Base-by-base conservation (phyloP, 1,284 basidiomycete species). In the Tremellales sp. region DNA sequence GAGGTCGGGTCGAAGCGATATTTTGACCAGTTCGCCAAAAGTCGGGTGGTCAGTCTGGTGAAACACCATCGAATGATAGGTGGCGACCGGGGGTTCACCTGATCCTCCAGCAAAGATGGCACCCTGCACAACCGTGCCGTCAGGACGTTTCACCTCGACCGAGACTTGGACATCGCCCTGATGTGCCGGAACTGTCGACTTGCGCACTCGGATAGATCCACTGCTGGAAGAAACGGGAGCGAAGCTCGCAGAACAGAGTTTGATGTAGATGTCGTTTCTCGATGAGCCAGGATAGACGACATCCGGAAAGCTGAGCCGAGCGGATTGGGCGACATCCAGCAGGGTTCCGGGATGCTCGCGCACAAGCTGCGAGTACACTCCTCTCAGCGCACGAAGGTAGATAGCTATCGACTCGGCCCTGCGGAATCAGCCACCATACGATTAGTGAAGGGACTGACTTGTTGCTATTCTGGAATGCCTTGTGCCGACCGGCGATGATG, bases 251-350 rank as follows among this genome's bases (percentile, higher is more conserved):
- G 84, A 85, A 89, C 89, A 93, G 1, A 96, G 80, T 67, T 92
- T 96, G 77, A 97, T 81, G 72, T 97, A 97, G 7, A 96, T 80
- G 63, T 97, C 93, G 65, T 97, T 97, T 19, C 93, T 83, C n/a
- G 82, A 76, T 57, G 91, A 87, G 7, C 88, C 90, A 1, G 93
- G 93, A 65, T 93, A 92, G 8, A 96, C 92, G 2, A 96, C 91
- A 62, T 97, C 94, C 0, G 93, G 89, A 67, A 98, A 98, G 24
- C 92, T 91, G n/a, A 98, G 83, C 5, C 91, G 85, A 17, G 87
- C 77, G 1, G 91, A 92, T 33, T 85, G 79, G 0, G 91, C 86
- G 4, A 83, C 82, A 57, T 87, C 88, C 51, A 86, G 84, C 19
- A 97, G 78, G n/a, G 94, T 75, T 1, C 87, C 87, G 4, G 87